phyloP scores from a whole-genome alignment of 1,284 basidiomycete genomes.

The Ganoderma lucidum region DNA sequence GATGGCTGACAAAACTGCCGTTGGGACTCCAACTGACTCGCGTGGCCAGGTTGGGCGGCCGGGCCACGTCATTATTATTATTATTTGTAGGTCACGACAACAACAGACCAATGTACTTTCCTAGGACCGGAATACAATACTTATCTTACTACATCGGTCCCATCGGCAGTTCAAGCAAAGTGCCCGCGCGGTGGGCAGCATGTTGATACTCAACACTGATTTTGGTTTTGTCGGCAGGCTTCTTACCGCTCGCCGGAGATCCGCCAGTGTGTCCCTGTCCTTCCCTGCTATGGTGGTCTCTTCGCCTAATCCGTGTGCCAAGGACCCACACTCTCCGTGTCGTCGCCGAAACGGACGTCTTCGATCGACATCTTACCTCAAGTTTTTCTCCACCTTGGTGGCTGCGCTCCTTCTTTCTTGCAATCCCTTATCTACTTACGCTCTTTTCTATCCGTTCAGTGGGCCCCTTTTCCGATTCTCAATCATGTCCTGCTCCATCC shows the following conservation, averaged over 20 bases:
- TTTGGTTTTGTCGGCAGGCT: background rate
- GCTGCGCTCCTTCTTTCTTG: background rate
- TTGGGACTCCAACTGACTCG: background rate
- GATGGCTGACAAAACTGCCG: background rate
- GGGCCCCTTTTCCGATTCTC: background rate
- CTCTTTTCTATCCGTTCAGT: background rate
- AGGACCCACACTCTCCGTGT: conserved; percentile 16
- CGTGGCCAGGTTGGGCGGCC: background rate
- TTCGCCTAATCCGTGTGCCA: background rate
- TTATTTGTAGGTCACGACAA: background rate
- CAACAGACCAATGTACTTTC: background rate
- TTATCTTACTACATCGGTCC: background rate
- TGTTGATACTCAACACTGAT: background rate
- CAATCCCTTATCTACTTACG: background rate
- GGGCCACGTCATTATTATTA: background rate
- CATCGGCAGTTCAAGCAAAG: background rate
- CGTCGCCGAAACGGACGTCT: conserved; percentile 8
- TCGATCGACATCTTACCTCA: conserved; percentile 6
- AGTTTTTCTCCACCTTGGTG: background rate
- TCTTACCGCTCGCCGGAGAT: background rate
- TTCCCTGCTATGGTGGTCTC: background rate
- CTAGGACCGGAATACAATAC: background rate
- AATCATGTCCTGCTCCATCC: background rate
- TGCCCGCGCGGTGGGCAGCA: background rate
- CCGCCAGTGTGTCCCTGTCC: background rate